These are phyloP conservation scores for Agroathelia rolfsii DNA, from an alignment of 1,284 basidiomycete genomes.

Conservation along the genomic window DNA sequence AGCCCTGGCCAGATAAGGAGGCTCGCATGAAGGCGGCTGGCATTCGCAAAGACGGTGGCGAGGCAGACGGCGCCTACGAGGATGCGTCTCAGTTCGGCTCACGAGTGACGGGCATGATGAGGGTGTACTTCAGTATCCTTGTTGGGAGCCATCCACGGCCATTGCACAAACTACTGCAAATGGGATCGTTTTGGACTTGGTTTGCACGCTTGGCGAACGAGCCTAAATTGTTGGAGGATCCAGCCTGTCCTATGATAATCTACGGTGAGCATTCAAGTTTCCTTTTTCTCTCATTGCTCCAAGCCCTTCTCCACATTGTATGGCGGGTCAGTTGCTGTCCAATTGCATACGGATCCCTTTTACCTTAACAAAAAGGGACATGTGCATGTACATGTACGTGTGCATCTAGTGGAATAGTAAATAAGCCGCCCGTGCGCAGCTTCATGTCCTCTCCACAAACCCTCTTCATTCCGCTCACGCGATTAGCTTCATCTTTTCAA, in stretches of 20 bases:
- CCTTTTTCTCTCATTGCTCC: constrained; percentile 6
- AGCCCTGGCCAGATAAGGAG: constrained; percentile 36
- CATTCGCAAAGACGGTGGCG: constrained; percentile 30
- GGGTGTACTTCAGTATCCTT: constrained; percentile 82
- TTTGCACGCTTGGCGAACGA: constrained; percentile 50
- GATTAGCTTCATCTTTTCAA: too few species aligned
- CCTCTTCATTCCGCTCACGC: too few species aligned
- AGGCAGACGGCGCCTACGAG: constrained; percentile 39
- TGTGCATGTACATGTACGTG: too few species aligned
- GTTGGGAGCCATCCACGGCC: constrained; percentile 30
- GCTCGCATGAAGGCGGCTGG: constrained; percentile 65
- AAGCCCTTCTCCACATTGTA: neutral
- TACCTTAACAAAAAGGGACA: too few species aligned
- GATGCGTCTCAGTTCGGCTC: constrained; percentile 57
- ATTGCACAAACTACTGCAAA: constrained; percentile 43
- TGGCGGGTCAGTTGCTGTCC: constrained; percentile 9
- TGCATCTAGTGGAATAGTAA: too few species aligned
- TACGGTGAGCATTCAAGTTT: constrained; percentile 43
- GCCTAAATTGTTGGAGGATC: constrained; percentile 37
- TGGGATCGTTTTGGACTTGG: constrained; percentile 60
- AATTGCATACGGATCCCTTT: too few species aligned
- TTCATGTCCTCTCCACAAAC: too few species aligned
- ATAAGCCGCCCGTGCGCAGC: too few species aligned
- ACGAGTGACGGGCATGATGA: constrained; percentile 74
- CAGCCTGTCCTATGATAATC: constrained; percentile 52